Base-by-base conservation (phyloP, 129 eudicot genomes). In the Logfia minima region DNA sequence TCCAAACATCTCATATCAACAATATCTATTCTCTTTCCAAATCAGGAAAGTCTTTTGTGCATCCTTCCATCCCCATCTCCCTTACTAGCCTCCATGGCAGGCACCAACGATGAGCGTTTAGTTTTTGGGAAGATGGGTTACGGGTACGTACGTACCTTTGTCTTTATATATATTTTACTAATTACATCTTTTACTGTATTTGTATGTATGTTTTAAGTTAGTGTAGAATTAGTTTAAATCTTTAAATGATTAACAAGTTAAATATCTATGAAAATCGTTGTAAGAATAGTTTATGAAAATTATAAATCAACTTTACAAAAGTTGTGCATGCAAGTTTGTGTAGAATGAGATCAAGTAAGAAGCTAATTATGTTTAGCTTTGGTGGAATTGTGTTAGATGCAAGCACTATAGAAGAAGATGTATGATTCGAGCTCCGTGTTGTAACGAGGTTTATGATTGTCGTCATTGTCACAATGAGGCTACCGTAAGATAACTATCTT, bases 51-150 rank as follows among this genome's bases (percentile, higher is more conserved):
- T 31, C 58, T 37, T 61, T 4, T 22, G 39, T 67, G 67, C 75
- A 32, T 28, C 61, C 71, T 67, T 56, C 61, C 52, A 53, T 66
- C 45, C 72, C 66, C 78, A 80, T 73, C 83, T 74, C 53, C 75
- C 79, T 67, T 61, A 23, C 7, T 16, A 76, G 72, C 74, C 80
- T 60, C 80, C 80, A 87, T 91, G 97, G 97, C 84, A 82, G 88
- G 84, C 82, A 62, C 79, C 79, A 77, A 79, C 24, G 77, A 88
- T 80, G 97, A 91, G 70, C 92, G 99, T 63, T 86, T 86, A 73
- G 92, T 88, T 86, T 94, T 89, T 80, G 99, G 99, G 96, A 89
- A 86, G 97, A 94, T 94, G 99, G 99, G 93, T 80, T 91, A 84
- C 77, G 99, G 99, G 99, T 94, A 89, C 9, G 99, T 94, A 89